These are phyloP conservation scores for Chlamydomonas schloesseri DNA, from an alignment of 139 green algal species.

Conservation along the genomic window DNA sequence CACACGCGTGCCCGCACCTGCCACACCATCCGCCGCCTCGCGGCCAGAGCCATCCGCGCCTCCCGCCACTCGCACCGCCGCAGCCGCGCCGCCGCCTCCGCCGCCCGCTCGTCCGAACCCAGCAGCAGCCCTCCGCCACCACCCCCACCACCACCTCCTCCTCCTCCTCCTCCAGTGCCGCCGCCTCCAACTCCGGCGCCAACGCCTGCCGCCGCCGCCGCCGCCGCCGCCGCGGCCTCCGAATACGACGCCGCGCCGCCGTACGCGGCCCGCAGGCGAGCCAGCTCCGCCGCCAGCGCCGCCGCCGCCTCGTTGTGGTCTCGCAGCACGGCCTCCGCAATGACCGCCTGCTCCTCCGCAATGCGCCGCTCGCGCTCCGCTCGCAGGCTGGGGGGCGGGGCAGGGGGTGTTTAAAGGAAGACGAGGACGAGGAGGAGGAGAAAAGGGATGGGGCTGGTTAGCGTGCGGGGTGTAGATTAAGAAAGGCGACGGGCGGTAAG, in stretches of 20 bases:
- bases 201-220: background rate
- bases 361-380: slow-evolving; percentile 21
- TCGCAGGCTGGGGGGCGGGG: background rate
- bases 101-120: slow-evolving; percentile 8
- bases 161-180: background rate
- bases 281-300: slow-evolving; percentile 37
- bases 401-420: too few relatives aligned
- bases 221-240: slow-evolving; percentile 5
- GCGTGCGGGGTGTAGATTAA: too few relatives aligned
- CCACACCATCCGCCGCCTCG: slow-evolving; percentile 37
- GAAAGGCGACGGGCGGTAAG: too few relatives aligned
- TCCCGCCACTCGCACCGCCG: slow-evolving; percentile 42
- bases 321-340: slow-evolving; percentile 15
- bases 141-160: background rate
- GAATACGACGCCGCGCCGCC: slow-evolving; percentile 1
- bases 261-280: slow-evolving; percentile 8
- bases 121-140: background rate
- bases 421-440: background rate
- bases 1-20: background rate
- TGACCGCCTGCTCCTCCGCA: slow-evolving; percentile 26
- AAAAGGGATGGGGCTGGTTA: too few relatives aligned
- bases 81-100: slow-evolving; percentile 24
- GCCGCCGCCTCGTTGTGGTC: slow-evolving; percentile 44
- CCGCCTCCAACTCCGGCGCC: background rate
- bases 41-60: slow-evolving; percentile 40